These are phyloP conservation scores for Leptoxyphium fumago DNA, from an alignment of 2,329 filamentous ascomycete genomes.

Conservation along the genomic window DNA sequence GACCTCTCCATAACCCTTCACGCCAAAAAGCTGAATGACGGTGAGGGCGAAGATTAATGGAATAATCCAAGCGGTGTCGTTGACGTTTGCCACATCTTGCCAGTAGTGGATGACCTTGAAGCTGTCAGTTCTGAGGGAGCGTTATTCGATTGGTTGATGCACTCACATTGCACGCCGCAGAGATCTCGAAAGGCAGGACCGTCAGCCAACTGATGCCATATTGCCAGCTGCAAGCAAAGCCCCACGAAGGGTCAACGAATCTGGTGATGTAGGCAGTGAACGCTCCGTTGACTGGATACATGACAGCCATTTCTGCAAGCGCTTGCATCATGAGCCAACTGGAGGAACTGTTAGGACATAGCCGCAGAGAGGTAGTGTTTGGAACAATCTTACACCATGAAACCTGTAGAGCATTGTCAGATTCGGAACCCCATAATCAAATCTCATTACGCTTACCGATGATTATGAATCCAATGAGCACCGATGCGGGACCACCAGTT, in stretches of 20 bases:
- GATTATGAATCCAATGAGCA: slow-evolving; percentile 21
- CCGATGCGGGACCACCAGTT: slow-evolving; percentile 31
- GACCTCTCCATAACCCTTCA: slow-evolving; percentile 2
- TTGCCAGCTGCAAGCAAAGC: slow-evolving; percentile 18
- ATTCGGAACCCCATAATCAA: slow-evolving; percentile 24
- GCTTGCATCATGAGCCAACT: slow-evolving; percentile 45
- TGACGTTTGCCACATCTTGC: slow-evolving; percentile 2
- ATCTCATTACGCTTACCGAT: slow-evolving; percentile 7
- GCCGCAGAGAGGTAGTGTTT: not conserved
- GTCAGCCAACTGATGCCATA: slow-evolving; percentile 18
- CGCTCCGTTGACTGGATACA: slow-evolving; percentile 81
- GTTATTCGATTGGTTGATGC: not conserved
- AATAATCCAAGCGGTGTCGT: slow-evolving; percentile 11
- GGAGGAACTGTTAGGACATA: not conserved
- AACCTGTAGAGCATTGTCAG: not conserved
- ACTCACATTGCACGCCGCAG: slow-evolving; percentile 10
- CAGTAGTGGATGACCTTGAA: not conserved
- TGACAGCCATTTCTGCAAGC: slow-evolving; percentile 77
- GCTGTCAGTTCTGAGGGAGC: not conserved
- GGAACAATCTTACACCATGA: not conserved
- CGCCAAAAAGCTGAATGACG: slow-evolving; percentile 14
- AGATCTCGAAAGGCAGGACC: slow-evolving; percentile 19
- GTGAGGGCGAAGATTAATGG: slow-evolving; percentile 12
- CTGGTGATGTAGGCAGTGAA: slow-evolving; percentile 27
- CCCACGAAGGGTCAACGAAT: slow-evolving; percentile 29